Evolutionary conservation across 2,329 filamentous ascomycete species (phyloP).

Genomic region (Alternaria viburni): DNA sequence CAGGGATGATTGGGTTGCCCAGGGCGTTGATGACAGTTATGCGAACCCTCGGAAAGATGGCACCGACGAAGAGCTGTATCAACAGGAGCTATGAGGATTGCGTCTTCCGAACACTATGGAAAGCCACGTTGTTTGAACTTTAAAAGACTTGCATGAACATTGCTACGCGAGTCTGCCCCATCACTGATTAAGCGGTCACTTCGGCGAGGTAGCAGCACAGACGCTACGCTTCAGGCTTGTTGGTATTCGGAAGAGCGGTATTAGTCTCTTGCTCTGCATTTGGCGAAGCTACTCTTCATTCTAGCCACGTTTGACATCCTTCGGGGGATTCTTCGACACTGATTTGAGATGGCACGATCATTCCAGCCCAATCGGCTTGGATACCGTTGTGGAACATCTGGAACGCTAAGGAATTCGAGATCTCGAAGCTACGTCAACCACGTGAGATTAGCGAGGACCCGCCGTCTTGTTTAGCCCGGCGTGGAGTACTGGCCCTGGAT

Average conservation of each 20-base stretch:
- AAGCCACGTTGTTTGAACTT: neutral
- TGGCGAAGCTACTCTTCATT: neutral
- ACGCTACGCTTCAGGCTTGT: neutral
- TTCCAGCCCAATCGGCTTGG: neutral
- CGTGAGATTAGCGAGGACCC: neutral
- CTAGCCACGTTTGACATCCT: neutral
- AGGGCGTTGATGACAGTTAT: neutral
- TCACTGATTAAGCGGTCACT: neutral
- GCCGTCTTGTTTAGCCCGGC: neutral
- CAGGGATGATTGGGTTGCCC: constrained; percentile 62
- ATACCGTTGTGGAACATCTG: neutral
- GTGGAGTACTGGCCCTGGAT: neutral
- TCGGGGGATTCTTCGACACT: neutral
- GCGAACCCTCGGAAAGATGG: neutral
- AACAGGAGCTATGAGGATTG: neutral
- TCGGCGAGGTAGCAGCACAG: neutral
- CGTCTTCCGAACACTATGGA: neutral
- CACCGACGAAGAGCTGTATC: neutral
- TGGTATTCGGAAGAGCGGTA: neutral
- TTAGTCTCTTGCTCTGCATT: neutral
- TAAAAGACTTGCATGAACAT: neutral
- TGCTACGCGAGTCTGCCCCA: neutral
- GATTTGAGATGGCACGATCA: neutral
- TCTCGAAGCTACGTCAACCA: neutral
- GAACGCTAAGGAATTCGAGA: neutral